These are phyloP conservation scores for Ogataea glucozyma DNA, from an alignment of 805 yeast species.

Conservation along the genomic window DNA sequence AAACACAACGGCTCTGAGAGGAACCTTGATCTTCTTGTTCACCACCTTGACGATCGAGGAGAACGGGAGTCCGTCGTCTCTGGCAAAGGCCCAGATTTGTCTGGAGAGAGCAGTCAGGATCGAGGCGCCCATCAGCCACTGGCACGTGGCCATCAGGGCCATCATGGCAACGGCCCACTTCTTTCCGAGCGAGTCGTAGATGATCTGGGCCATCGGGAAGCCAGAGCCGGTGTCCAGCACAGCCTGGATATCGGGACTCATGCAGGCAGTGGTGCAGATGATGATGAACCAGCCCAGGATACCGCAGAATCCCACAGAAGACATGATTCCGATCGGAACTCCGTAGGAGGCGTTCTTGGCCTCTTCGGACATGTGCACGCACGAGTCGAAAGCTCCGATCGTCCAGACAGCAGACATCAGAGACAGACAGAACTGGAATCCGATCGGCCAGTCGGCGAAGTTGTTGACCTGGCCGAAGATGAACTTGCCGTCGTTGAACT, in stretches of 20 bases:
- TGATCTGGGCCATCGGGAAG: slow-evolving; percentile 65
- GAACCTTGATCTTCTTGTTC: slow-evolving; percentile 56
- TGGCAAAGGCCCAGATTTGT: slow-evolving; percentile 73
- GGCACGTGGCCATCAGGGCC: slow-evolving; percentile 58
- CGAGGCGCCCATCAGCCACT: slow-evolving; percentile 66
- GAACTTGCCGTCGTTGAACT: slow-evolving; percentile 49
- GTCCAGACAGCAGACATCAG: slow-evolving; percentile 74
- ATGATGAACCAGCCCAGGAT: slow-evolving; percentile 57
- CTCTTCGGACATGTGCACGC: slow-evolving; percentile 74
- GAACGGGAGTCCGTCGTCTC: slow-evolving; percentile 75
- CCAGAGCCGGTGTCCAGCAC: slow-evolving; percentile 51
- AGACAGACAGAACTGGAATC: slow-evolving; percentile 51
- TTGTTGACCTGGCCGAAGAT: slow-evolving; percentile 58
- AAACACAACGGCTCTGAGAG: slow-evolving; percentile 61
- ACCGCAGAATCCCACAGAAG: slow-evolving; percentile 59
- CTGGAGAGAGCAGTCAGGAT: slow-evolving; percentile 64
- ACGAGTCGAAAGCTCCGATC: slow-evolving; percentile 70
- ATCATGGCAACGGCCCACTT: slow-evolving; percentile 66
- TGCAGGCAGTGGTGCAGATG: slow-evolving; percentile 55
- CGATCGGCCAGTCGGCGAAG: slow-evolving; percentile 55
- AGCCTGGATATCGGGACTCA: slow-evolving; percentile 44
- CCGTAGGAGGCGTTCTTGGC: slow-evolving; percentile 61
- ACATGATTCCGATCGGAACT: slow-evolving; percentile 64
- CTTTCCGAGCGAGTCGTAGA: slow-evolving; percentile 61
- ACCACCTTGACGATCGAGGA: slow-evolving; percentile 57